These are phyloP conservation scores for Passalora sequoiae DNA, from an alignment of 2,329 filamentous ascomycete genomes.

Conservation along the genomic window DNA sequence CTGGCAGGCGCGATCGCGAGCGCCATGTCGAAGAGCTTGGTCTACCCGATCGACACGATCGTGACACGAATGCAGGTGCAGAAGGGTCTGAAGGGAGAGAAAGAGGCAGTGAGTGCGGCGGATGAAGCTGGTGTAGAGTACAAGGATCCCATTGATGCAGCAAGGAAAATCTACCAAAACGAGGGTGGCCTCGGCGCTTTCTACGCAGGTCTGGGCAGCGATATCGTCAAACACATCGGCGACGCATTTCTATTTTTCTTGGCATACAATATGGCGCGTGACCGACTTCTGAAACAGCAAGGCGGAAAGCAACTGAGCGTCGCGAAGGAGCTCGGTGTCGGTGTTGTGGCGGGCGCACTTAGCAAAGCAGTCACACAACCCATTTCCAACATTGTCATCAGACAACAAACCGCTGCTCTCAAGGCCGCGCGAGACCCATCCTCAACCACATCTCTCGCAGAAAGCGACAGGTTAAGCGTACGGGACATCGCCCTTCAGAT, in stretches of 20 bases:
- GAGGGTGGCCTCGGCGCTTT: constrained; percentile 68
- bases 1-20: constrained; percentile 73
- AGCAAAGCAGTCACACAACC: constrained; percentile 74
- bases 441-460: constrained; percentile 23
- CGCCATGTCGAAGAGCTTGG: constrained; percentile 69
- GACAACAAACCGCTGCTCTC: constrained; percentile 67
- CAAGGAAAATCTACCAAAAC: constrained; percentile 62
- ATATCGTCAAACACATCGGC: constrained; percentile 46
- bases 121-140: constrained; percentile 48
- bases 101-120: constrained; percentile 32
- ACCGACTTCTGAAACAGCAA: constrained; percentile 39
- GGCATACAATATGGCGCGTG: constrained; percentile 61
- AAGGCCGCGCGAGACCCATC: constrained; percentile 38
- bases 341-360: constrained; percentile 67
- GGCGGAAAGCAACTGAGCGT: constrained; percentile 49
- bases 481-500: constrained; percentile 61
- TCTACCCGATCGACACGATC: constrained; percentile 77
- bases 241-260: constrained; percentile 86
- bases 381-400: constrained; percentile 72
- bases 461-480: constrained; percentile 35
- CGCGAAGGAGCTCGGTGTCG: constrained; percentile 68
- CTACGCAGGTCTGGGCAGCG: constrained; percentile 48
- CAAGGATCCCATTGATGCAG: constrained; percentile 61
- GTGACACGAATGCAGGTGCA: constrained; percentile 80
- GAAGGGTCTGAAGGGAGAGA: constrained; percentile 48